phyloP scores from a whole-genome alignment of 2,329 filamentous ascomycete species.

The Emmonsiellopsis sp. region DNA sequence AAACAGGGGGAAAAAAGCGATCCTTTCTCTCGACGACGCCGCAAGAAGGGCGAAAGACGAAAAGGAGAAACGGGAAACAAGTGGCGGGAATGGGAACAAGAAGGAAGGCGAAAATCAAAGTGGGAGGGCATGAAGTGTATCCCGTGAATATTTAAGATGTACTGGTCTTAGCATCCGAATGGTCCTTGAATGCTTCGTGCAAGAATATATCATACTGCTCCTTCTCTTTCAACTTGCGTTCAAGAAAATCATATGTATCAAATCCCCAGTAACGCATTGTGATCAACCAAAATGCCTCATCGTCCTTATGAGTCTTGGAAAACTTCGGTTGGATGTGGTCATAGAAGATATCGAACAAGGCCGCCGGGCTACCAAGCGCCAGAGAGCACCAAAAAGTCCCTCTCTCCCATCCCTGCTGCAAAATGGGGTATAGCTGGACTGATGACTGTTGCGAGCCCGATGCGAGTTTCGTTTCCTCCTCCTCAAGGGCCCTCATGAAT shows the following conservation, averaged over 20 bases:
- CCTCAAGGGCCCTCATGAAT: slow-evolving; percentile 7
- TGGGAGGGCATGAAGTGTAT: background rate
- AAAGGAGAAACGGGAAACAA: background rate
- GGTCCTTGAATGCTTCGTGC: slow-evolving; percentile 10
- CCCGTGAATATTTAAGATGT: no score
- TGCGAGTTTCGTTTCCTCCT: slow-evolving; percentile 7
- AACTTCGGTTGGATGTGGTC: slow-evolving; percentile 8
- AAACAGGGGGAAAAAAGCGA: slow-evolving; percentile 8
- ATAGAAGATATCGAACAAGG: background rate
- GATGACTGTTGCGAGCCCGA: no score
- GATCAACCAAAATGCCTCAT: slow-evolving; percentile 1
- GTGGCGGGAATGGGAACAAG: background rate
- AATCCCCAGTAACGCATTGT: slow-evolving; percentile 16
- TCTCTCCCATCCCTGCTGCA: slow-evolving; percentile 14
- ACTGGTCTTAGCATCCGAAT: background rate
- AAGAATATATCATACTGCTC: slow-evolving; percentile 13
- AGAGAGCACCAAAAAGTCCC: slow-evolving; percentile 4
- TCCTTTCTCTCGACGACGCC: background rate
- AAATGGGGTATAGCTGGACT: slow-evolving; percentile 5
- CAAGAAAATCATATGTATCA: slow-evolving; percentile 10
- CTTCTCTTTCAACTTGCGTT: slow-evolving; percentile 15
- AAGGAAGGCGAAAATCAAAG: background rate
- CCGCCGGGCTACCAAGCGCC: background rate
- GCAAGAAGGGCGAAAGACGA: background rate
- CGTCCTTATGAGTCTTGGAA: slow-evolving; percentile 11